Evolutionary conservation across 805 yeast genomes (phyloP).

Genomic region (Metschnikowia peoriensis): DNA sequence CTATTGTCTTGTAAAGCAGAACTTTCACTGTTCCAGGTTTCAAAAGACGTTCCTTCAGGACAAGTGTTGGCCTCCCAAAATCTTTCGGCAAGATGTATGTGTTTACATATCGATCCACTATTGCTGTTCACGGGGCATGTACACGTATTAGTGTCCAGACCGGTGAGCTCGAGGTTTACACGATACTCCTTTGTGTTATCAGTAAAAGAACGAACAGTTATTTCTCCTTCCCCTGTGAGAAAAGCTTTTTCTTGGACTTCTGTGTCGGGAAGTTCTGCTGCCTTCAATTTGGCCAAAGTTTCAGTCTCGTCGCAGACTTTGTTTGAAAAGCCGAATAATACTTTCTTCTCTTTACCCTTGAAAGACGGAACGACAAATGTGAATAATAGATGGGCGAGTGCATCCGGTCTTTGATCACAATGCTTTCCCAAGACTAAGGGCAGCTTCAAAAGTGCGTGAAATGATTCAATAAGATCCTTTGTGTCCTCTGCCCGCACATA

Average conservation of each 20-base stretch:
- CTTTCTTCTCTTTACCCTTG: not conserved
- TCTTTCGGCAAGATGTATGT: not conserved
- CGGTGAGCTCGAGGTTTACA: not conserved
- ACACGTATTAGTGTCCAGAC: not conserved
- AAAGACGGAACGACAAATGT: not conserved
- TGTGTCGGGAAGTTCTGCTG: not conserved
- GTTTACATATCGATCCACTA: not conserved
- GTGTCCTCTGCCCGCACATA: not conserved
- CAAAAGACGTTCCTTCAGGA: not conserved
- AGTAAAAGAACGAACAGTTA: not conserved
- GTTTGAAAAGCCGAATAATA: too few species aligned
- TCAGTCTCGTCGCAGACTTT: not conserved
- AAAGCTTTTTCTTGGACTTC: not conserved
- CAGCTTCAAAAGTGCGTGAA: not conserved
- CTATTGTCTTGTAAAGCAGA: too few species aligned
- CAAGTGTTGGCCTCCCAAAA: not conserved
- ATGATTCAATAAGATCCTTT: not conserved
- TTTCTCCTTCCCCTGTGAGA: not conserved
- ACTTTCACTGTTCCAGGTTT: too few species aligned
- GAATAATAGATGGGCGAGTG: not conserved
- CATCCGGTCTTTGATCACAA: not conserved
- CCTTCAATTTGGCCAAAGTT: not conserved
- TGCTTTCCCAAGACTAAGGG: not conserved
- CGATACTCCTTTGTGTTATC: not conserved
- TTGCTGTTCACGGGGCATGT: not conserved